These are phyloP conservation scores for Xylariaceae sp. DNA, from an alignment of 2,329 filamentous ascomycete species.

Conservation along the genomic window DNA sequence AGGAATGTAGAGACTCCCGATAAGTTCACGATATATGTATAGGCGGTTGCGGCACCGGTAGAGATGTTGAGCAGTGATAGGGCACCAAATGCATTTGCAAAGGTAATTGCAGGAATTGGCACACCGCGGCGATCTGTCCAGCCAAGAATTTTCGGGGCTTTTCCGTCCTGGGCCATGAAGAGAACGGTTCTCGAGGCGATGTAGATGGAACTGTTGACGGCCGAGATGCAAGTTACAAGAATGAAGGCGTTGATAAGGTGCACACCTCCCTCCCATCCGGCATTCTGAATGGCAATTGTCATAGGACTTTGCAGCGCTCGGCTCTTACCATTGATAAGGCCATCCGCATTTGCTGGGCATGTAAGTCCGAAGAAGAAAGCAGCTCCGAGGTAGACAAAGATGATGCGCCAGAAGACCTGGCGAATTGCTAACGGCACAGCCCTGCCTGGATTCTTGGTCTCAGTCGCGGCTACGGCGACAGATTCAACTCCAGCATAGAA, in stretches of 20 bases:
- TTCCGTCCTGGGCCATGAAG: conserved; percentile 68
- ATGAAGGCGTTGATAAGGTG: conserved; percentile 76
- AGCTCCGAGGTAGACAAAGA: conserved; percentile 61
- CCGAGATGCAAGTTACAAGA: conserved; percentile 64
- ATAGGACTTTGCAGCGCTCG: conserved; percentile 66
- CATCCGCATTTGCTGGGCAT: conserved; percentile 61
- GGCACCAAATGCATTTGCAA: conserved; percentile 65
- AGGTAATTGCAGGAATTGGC: conserved; percentile 54
- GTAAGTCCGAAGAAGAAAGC: conserved; percentile 72
- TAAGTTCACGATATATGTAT: conserved; percentile 64
- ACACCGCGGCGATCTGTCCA: conserved; percentile 60
- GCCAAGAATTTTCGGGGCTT: conserved; percentile 64
- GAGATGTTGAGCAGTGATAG: conserved; percentile 71
- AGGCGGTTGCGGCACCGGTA: conserved; percentile 60
- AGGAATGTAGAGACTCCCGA: conserved; percentile 66
- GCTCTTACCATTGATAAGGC: conserved; percentile 55
- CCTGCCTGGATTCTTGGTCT: conserved; percentile 52
- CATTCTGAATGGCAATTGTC: conserved; percentile 67
- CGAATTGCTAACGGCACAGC: conserved; percentile 55
- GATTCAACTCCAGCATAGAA: conserved; percentile 63
- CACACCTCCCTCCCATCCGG: conserved; percentile 66
- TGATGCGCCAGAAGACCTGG: conserved; percentile 56
- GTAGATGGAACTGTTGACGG: conserved; percentile 71
- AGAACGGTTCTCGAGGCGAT: conserved; percentile 69
- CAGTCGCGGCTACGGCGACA: conserved; percentile 54